Conservation (phyloP, 345 rosid species). For the Raphanus raphanistrum region DNA sequence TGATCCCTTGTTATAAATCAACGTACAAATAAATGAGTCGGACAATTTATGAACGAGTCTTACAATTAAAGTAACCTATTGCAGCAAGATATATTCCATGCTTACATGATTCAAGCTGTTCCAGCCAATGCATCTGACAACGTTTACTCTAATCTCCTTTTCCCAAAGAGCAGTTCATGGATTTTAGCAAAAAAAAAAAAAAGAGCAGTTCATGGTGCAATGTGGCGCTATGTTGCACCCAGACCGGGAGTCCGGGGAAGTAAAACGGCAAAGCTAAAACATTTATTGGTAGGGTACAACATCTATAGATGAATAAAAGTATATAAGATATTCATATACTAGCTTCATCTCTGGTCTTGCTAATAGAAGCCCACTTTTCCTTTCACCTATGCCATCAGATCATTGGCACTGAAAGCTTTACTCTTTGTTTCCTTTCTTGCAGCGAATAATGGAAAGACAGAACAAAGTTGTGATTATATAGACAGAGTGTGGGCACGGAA, state of each 20-base stretch:
- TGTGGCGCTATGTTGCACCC: constrained; percentile 28
- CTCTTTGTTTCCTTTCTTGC: constrained; percentile 20
- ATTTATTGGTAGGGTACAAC: too few relatives aligned
- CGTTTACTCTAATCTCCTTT: constrained; percentile 84
- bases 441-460: constrained; percentile 62
- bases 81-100: constrained; percentile 9
- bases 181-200: too few relatives aligned
- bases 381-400: constrained; percentile 22
- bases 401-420: background rate
- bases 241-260: too few relatives aligned
- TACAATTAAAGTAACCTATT: constrained; percentile 55
- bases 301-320: too few relatives aligned
- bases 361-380: constrained; percentile 77
- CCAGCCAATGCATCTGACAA: constrained; percentile 85
- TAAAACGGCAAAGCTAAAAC: too few relatives aligned
- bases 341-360: constrained; percentile 79
- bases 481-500: constrained; percentile 89
- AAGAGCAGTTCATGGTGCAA: constrained; percentile 83
- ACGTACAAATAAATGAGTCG: constrained; percentile 53
- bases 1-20: too few relatives aligned
- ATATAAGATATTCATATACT: constrained; percentile 26
- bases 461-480: constrained; percentile 66
- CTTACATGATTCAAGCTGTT: constrained; percentile 75
- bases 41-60: constrained; percentile 67
- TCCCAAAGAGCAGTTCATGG: constrained; percentile 85